A percentile compares a stretch with the other conserved stretches of the same genome.
Conservation (phyloP, 148 eudicot species). For the Nepenthes gracilis region DNA sequence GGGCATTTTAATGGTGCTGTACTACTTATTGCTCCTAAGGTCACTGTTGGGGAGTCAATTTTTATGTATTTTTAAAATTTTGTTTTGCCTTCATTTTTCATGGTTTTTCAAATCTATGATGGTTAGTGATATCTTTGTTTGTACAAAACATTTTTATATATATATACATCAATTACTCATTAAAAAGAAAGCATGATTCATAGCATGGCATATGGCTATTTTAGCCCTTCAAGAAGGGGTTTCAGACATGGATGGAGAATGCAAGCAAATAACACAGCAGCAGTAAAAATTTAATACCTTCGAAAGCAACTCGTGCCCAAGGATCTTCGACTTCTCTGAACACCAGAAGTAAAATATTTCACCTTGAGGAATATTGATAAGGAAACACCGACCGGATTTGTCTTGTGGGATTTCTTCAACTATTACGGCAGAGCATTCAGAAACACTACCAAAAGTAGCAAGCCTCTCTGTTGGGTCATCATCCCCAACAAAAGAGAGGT, state of each 20-base stretch:
- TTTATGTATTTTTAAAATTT: too few species aligned
- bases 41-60: too few species aligned
- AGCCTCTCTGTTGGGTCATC: constrained; percentile 60
- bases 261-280: neutral
- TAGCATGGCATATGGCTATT: too few species aligned
- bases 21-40: too few species aligned
- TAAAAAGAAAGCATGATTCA: too few species aligned
- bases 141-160: too few species aligned
- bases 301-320: constrained; percentile 60
- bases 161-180: too few species aligned
- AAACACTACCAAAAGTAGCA: constrained; percentile 36
- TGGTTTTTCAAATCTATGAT: too few species aligned
- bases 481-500: constrained; percentile 68
- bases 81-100: too few species aligned
- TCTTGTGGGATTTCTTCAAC: constrained; percentile 65
- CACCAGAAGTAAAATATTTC: constrained; percentile 66
- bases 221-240: too few species aligned
- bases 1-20: too few species aligned
- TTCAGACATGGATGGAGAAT: neutral
- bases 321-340: constrained; percentile 68
- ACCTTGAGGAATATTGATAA: constrained; percentile 34
- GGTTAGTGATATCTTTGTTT: too few species aligned
- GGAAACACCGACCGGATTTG: constrained; percentile 73
- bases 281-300: constrained; percentile 33
- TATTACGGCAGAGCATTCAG: constrained; percentile 26